Conservation (phyloP, 768 basidiomycete genomes). For the Kwoniella sp. region DNA sequence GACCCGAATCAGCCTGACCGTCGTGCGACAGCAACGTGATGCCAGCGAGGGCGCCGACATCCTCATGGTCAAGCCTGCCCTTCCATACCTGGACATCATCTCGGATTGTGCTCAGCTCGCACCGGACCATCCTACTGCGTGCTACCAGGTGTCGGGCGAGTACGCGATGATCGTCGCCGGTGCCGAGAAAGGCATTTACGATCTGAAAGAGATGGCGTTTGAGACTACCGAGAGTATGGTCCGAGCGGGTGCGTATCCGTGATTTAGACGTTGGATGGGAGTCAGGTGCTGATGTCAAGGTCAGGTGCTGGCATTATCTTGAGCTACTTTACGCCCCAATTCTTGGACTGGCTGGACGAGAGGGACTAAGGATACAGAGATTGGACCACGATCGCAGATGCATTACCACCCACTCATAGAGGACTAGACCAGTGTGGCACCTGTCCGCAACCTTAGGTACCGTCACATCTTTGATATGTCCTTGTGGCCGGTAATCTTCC, state of each 20-base stretch:
- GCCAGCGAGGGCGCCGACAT: slow-evolving; percentile 89
- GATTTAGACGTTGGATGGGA: neutral
- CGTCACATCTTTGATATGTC: neutral
- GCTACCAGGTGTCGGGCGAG: slow-evolving; percentile 90
- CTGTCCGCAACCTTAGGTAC: too few relatives aligned
- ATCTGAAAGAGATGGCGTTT: slow-evolving; percentile 85
- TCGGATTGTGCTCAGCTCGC: slow-evolving; percentile 77
- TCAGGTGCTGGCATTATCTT: slow-evolving; percentile 82
- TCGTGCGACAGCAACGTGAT: slow-evolving; percentile 68
- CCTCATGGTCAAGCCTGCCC: slow-evolving; percentile 95
- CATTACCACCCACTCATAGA: too few relatives aligned
- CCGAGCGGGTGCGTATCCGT: slow-evolving; percentile 65
- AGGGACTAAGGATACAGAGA: neutral
- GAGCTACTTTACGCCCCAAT: slow-evolving; percentile 94
- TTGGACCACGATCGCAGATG: neutral
- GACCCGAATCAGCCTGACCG: neutral
- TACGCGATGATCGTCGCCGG: slow-evolving; percentile 97
- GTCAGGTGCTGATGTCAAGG: neutral
- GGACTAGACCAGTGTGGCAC: too few relatives aligned
- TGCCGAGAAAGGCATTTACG: slow-evolving; percentile 88
- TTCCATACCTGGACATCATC: slow-evolving; percentile 96
- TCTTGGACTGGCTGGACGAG: slow-evolving; percentile 62
- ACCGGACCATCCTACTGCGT: slow-evolving; percentile 84
- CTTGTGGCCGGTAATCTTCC: too few relatives aligned
- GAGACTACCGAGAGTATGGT: slow-evolving; percentile 88